phyloP scores from a whole-genome alignment of 1,139 yeast genomes.

The Arxiozyma slooffiae region DNA sequence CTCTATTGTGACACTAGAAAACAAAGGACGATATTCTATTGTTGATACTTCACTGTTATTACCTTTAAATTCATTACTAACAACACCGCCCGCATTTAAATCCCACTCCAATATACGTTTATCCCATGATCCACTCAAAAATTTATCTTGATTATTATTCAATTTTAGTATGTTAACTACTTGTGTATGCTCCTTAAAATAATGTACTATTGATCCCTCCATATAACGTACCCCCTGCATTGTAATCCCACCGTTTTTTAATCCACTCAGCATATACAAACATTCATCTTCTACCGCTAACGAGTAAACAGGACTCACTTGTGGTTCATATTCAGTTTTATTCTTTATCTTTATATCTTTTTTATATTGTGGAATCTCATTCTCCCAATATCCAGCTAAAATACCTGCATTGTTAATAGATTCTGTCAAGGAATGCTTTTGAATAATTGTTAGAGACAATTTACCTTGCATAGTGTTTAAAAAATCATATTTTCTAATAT shows the following conservation, averaged over 20 bases:
- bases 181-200: slow-evolving; percentile 54
- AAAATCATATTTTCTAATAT: slow-evolving; percentile 80
- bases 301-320: slow-evolving; percentile 75
- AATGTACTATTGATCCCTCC: slow-evolving; percentile 76
- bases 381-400: slow-evolving; percentile 83
- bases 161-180: slow-evolving; percentile 66
- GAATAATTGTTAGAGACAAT: slow-evolving; percentile 81
- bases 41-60: slow-evolving; percentile 73
- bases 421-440: slow-evolving; percentile 80
- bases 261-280: slow-evolving; percentile 76
- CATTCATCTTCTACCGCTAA: slow-evolving; percentile 77
- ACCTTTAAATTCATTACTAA: slow-evolving; percentile 37
- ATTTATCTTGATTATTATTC: slow-evolving; percentile 41
- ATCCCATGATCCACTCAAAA: slow-evolving; percentile 90
- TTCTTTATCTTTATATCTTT: slow-evolving; percentile 35
- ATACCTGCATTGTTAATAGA: slow-evolving; percentile 79
- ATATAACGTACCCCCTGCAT: slow-evolving; percentile 72
- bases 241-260: slow-evolving; percentile 76
- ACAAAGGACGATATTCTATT: slow-evolving; percentile 68
- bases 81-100: slow-evolving; percentile 60
- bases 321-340: slow-evolving; percentile 50
- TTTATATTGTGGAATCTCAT: slow-evolving; percentile 66
- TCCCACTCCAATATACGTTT: slow-evolving; percentile 78
- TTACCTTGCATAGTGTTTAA: slow-evolving; percentile 80
- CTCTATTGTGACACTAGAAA: slow-evolving; percentile 38